A percentile compares a stretch with the other conserved stretches of the same genome.
Conservation (phyloP, 2,329 filamentous ascomycete species). For the Ramichloridium luteum region DNA sequence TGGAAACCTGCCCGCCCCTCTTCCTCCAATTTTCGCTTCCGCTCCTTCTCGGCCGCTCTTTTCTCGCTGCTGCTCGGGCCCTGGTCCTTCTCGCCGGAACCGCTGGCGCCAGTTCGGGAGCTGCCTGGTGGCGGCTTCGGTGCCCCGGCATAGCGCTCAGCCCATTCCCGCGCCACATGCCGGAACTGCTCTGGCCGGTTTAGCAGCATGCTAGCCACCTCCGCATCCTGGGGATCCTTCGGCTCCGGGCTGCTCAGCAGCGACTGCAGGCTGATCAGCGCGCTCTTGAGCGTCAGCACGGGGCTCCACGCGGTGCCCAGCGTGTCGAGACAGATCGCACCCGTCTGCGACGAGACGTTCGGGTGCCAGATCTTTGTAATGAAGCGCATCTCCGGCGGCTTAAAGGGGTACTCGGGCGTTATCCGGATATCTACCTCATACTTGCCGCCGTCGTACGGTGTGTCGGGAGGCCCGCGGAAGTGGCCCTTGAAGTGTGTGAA, state of each 20-base stretch:
- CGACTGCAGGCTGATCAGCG: slow-evolving; percentile 83
- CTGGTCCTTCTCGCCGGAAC: slow-evolving; percentile 13
- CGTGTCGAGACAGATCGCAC: slow-evolving; percentile 92
- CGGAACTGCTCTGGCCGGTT: slow-evolving; percentile 67
- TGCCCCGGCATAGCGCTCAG: slow-evolving; percentile 69
- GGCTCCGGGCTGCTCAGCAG: slow-evolving; percentile 89
- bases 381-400: slow-evolving; percentile 82
- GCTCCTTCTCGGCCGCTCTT: slow-evolving; percentile 38
- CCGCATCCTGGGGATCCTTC: slow-evolving; percentile 91
- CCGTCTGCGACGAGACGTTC: slow-evolving; percentile 70
- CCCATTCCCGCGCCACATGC: slow-evolving; percentile 79
- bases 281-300: slow-evolving; percentile 90
- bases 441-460: slow-evolving; percentile 78
- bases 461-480: slow-evolving; percentile 79
- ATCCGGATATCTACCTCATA: slow-evolving; percentile 79
- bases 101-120: slow-evolving; percentile 17
- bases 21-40: slow-evolving; percentile 43
- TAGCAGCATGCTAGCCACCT: slow-evolving; percentile 84
- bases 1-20: slow-evolving; percentile 72
- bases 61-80: slow-evolving; percentile 32
- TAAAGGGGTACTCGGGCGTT: slow-evolving; percentile 82
- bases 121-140: slow-evolving; percentile 46
- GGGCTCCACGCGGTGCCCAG: slow-evolving; percentile 85
- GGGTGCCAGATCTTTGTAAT: slow-evolving; percentile 94
- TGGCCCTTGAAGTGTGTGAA: slow-evolving; percentile 72